A percentile compares a stretch with the other conserved stretches of the same genome.
phyloP scores from a whole-genome alignment of 1,284 basidiomycete genomes.

The Cronartium ribicola region DNA sequence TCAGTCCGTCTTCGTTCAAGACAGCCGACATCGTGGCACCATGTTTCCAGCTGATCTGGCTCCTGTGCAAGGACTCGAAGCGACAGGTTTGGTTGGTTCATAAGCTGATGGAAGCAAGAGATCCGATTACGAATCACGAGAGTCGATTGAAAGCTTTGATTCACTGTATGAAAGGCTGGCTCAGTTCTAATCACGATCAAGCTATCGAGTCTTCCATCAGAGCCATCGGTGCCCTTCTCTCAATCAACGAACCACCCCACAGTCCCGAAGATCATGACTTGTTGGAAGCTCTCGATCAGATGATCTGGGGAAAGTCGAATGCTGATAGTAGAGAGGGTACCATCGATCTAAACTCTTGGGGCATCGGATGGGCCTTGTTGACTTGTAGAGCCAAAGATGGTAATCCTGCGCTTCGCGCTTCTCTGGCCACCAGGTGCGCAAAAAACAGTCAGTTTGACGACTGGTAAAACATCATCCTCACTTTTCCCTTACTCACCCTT shows the following conservation, averaged over 20 bases:
- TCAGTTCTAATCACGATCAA: constrained; percentile 34
- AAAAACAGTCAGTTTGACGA: neutral
- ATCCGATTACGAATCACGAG: constrained; percentile 14
- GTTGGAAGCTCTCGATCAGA: constrained; percentile 28
- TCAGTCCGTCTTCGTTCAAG: constrained; percentile 15
- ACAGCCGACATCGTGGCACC: constrained; percentile 26
- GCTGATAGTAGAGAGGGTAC: neutral
- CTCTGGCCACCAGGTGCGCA: constrained; percentile 33
- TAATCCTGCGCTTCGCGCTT: constrained; percentile 30
- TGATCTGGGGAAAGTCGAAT: constrained; percentile 27
- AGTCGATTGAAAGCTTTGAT: constrained; percentile 25
- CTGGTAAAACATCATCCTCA: no score
- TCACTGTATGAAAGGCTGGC: constrained; percentile 23
- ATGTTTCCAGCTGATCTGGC: constrained; percentile 39
- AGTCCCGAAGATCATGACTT: constrained; percentile 24
- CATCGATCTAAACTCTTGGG: neutral
- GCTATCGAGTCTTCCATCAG: constrained; percentile 31
- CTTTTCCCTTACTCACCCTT: neutral
- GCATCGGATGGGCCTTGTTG: constrained; percentile 28
- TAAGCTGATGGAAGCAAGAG: constrained; percentile 34
- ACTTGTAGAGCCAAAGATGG: constrained; percentile 22
- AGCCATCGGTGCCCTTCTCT: constrained; percentile 26
- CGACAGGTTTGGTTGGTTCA: constrained; percentile 33
- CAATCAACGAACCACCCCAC: constrained; percentile 36
- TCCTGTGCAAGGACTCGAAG: constrained; percentile 35